A percentile compares a stretch with the other conserved stretches of the same genome.
Evolutionary conservation across 352 stramenopile genomes (phyloP).

Genomic region (Phytopythium chamaehyphon): DNA sequence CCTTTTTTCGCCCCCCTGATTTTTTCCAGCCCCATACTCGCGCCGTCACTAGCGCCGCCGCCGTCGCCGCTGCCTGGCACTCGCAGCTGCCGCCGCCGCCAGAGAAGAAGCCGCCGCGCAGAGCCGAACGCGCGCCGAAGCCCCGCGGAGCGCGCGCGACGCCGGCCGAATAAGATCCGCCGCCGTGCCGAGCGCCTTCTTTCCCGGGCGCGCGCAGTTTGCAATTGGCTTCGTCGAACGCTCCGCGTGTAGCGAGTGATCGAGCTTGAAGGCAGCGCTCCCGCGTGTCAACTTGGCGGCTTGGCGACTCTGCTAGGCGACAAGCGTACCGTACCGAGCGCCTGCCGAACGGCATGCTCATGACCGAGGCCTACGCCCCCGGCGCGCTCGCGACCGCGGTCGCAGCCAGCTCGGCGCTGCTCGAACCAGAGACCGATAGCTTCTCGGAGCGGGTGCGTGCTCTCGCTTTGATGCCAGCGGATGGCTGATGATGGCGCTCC

Average conservation of each 20-base stretch:
- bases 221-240: constrained; percentile 9
- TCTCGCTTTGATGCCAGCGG: not conserved
- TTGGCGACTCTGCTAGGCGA: no score
- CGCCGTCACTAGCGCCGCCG: no score
- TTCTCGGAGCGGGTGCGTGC: constrained; percentile 50
- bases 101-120: constrained; percentile 19
- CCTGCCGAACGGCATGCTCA: constrained; percentile 32
- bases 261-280: no score
- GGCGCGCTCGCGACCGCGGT: constrained; percentile 20
- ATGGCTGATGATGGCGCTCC: not conserved
- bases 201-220: constrained; percentile 8
- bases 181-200: constrained; percentile 6
- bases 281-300: no score
- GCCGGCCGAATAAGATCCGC: constrained; percentile 32
- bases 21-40: no score
- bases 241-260: no score
- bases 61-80: no score
- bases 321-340: no score
- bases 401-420: constrained; percentile 16
- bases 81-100: not conserved
- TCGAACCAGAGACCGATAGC: constrained; percentile 47
- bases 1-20: no score
- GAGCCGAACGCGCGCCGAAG: constrained; percentile 17
- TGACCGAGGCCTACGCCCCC: constrained; percentile 54
- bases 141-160: constrained; percentile 17